Base-by-base conservation (phyloP, 805 yeast genomes). In the Lachancea meyersii region DNA sequence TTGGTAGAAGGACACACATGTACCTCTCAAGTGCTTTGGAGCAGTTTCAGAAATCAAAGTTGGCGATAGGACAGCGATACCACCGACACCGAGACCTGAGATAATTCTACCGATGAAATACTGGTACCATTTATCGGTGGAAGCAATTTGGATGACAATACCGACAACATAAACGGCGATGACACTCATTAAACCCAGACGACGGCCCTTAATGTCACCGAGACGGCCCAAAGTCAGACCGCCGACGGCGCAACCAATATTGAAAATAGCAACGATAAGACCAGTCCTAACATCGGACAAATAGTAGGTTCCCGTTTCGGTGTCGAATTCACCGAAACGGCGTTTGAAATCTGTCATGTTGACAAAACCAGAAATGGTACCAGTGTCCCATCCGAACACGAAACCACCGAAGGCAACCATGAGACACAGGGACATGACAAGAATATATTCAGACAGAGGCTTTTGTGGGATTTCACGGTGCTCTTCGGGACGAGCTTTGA, bases 1-100 rank as follows among this genome's bases (percentile, higher is more conserved):
- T 65, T 82, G 89, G 69, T 75, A 82, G 52, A 78, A 75, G 35
- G 82, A 76, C 34, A 82, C 88, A 47, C 81, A 72, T 24, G 84
- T 71, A 63, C 87, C 87, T 76, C 89, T 77, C 38, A 82, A 64
- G 43, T 73, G 59, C 33, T 59, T 60, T 35, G 64, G 64, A 23
- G 64, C 52, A 40, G 59, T 60, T 49, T 61, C 63, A 30, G 83
- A 73, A 52, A 81, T 79, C 61, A 81, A 77, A 55, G 85, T 66
- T 42, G 94, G 91, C 18, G 82, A 84, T 43, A 81, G 70, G 34
- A 87, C 87, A 38, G 91, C 78, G 35, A 85, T 72, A 45, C 79
- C 77, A 51, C 95, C 95, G 45, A 85, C 86, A 44, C 86, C 86
- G n/a, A 83, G 51, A 44, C 95, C 96, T 27, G 86, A 76, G 71